Percentiles rank a stretch among this genome's conserved stretches.
Conservation (phyloP, 2,329 filamentous ascomycete genomes). For the Chrysoporthe puriensis region DNA sequence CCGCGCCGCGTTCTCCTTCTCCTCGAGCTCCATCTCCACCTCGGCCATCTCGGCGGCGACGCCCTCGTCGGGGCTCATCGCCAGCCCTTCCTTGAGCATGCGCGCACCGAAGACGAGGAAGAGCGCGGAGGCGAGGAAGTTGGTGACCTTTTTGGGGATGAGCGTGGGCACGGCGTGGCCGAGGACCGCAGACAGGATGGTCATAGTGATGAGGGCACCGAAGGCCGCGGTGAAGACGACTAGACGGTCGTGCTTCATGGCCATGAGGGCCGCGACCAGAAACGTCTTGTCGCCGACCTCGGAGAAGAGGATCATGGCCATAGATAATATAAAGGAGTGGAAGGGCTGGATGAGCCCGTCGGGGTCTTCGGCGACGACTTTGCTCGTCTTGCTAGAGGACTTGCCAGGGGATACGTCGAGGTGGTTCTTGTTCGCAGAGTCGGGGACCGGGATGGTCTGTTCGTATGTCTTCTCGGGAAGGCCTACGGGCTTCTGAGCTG, state of each 20-base stretch:
- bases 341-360: constrained; percentile 73
- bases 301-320: constrained; percentile 97
- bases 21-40: constrained; percentile 89
- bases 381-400: constrained; percentile 36
- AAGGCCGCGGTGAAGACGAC: constrained; percentile 97
- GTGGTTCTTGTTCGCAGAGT: constrained; percentile 67
- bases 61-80: constrained; percentile 87
- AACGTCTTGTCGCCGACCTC: constrained; percentile 99
- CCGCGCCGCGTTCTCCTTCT: constrained; percentile 81
- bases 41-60: constrained; percentile 98
- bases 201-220: constrained; percentile 90
- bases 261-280: constrained; percentile 95
- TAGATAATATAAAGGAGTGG: constrained; percentile 88
- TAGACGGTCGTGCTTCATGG: constrained; percentile 94
- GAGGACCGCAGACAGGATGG: constrained; percentile 86
- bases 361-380: constrained; percentile 46
- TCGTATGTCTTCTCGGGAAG: constrained; percentile 80
- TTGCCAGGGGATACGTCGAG: constrained; percentile 49
- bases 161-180: constrained; percentile 90
- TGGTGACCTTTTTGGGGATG: constrained; percentile 88
- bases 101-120: constrained; percentile 90
- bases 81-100: constrained; percentile 82
- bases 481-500: constrained; percentile 73
- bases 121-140: constrained; percentile 79
- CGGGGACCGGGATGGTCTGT: constrained; percentile 70